Evolutionary conservation across 352 stramenopile genomes (phyloP).

Genomic region (Phytophthora sojae): DNA sequence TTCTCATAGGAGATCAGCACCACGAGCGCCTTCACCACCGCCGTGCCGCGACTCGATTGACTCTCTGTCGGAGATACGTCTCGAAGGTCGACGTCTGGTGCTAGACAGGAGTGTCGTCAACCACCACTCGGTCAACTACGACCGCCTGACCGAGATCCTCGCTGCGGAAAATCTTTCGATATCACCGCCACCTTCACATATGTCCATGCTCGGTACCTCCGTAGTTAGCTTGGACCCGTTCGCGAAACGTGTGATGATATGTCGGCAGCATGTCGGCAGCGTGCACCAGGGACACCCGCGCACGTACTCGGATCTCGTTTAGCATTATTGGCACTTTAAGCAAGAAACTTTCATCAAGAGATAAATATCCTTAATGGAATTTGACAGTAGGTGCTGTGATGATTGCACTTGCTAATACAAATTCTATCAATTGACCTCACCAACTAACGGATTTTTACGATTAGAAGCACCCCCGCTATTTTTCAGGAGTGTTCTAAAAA

Average conservation of each 20-base stretch:
- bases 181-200: conserved; percentile 57
- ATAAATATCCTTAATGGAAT: too few species aligned
- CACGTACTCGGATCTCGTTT: too few species aligned
- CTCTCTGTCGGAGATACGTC: conserved; percentile 52
- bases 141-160: conserved; percentile 47
- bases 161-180: conserved; percentile 51
- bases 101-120: conserved; percentile 66
- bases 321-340: too few species aligned
- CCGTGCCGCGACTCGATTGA: conserved; percentile 40
- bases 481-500: too few species aligned
- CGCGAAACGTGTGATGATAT: conserved; percentile 27
- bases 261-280: neutral
- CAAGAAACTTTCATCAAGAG: too few species aligned
- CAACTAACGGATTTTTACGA: too few species aligned
- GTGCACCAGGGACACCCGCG: neutral
- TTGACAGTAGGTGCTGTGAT: too few species aligned
- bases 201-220: conserved; percentile 74
- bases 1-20: conserved; percentile 58
- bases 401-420: too few species aligned
- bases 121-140: conserved; percentile 72
- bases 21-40: conserved; percentile 53
- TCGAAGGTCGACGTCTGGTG: conserved; percentile 44
- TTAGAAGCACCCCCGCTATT: too few species aligned
- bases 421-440: too few species aligned
- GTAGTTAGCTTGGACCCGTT: conserved; percentile 62